Percentiles rank a stretch among this genome's conserved stretches.
Conservation (phyloP, 345 rosid genomes). For the Ricinus communis region DNA sequence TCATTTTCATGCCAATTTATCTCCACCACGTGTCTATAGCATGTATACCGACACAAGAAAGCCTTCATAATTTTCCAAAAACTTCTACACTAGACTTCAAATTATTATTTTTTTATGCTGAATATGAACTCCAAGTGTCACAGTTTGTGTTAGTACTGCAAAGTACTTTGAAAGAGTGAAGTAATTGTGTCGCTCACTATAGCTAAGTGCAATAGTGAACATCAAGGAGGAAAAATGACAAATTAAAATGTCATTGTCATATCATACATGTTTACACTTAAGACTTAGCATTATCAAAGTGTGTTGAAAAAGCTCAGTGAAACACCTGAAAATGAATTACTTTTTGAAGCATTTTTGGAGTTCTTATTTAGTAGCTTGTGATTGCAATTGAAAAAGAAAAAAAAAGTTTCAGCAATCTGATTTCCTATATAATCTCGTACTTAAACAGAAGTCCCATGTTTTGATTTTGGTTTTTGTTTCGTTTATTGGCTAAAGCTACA, state of each 20-base stretch:
- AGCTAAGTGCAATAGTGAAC: no score
- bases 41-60: no score
- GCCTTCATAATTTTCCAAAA: not conserved
- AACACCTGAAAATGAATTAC: not conserved
- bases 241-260: conserved; percentile 1
- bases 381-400: not conserved
- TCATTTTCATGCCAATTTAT: conserved; percentile 22
- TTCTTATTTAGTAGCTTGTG: not conserved
- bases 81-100: not conserved
- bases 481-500: not conserved
- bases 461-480: not conserved
- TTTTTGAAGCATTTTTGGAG: no score
- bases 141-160: conserved; percentile 9
- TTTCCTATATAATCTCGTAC: not conserved
- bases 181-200: no score
- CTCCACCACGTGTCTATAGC: conserved; percentile 9
- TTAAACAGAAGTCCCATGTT: not conserved
- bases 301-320: not conserved
- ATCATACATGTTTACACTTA: not conserved
- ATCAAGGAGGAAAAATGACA: not conserved
- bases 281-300: not conserved
- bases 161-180: not conserved
- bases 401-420: no score
- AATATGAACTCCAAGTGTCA: conserved; percentile 21
- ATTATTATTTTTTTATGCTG: conserved; percentile 10